phyloP scores from a whole-genome alignment of 1,139 yeast species.

The Suhomyces bokatorum region DNA sequence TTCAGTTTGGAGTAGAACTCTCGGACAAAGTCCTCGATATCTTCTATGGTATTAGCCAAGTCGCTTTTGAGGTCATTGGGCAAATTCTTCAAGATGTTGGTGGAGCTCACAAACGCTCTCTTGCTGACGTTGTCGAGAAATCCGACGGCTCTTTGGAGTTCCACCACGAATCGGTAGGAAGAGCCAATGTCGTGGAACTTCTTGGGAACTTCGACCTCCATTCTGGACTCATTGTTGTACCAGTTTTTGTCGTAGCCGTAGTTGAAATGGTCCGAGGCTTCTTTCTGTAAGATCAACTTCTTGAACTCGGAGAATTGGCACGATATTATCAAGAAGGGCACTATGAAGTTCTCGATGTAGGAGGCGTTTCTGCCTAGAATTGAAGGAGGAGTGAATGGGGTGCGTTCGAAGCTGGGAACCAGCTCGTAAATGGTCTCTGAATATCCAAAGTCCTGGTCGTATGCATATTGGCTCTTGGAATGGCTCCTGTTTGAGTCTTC shows the following conservation, averaged over 20 bases:
- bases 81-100: conserved; percentile 21
- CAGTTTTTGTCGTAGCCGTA: conserved; percentile 18
- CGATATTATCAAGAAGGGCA: conserved; percentile 28
- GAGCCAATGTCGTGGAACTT: conserved; percentile 8
- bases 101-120: conserved; percentile 27
- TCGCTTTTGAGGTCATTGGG: conserved; percentile 26
- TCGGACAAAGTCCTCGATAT: conserved; percentile 34
- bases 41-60: conserved; percentile 25
- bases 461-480: neutral
- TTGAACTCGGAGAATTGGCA: conserved; percentile 27
- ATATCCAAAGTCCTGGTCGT: conserved; percentile 1
- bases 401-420: conserved; percentile 8
- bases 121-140: conserved; percentile 19
- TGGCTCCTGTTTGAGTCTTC: conserved; percentile 1
- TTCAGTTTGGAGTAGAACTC: conserved; percentile 25
- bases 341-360: conserved; percentile 26
- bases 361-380: conserved; percentile 17
- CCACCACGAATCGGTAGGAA: conserved; percentile 22
- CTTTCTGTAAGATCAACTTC: conserved; percentile 12
- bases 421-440: conserved; percentile 10
- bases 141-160: conserved; percentile 26
- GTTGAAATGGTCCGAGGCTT: conserved; percentile 11
- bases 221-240: conserved; percentile 14
- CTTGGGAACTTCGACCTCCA: conserved; percentile 10
- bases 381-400: conserved; percentile 18